phyloP scores from a whole-genome alignment of 176 grass and related monocot species.

The Puccinellia tenuiflora region DNA sequence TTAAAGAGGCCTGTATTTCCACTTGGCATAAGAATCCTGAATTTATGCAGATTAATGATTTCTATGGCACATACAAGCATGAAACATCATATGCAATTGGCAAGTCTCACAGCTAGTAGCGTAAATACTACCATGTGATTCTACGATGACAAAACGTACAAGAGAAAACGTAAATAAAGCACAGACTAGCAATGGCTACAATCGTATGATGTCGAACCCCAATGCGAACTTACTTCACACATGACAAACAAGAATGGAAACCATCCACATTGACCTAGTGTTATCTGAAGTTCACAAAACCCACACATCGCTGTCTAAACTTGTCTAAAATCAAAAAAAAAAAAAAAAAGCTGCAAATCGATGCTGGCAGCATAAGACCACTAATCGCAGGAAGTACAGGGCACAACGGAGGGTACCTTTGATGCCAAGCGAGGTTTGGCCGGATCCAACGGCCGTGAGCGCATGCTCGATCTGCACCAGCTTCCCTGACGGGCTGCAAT shows the following conservation, averaged over 20 bases:
- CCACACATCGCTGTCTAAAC: neutral
- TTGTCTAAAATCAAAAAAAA: neutral
- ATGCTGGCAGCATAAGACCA: neutral
- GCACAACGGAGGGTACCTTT: conserved; percentile 47
- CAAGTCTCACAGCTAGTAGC: neutral
- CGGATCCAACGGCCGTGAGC: conserved; percentile 85
- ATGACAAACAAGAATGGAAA: neutral
- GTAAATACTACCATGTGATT: neutral
- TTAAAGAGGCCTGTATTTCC: neutral
- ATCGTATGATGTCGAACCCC: neutral
- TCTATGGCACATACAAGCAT: neutral
- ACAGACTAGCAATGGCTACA: neutral
- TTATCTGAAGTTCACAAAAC: neutral
- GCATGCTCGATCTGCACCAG: conserved; percentile 98
- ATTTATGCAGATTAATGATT: conserved; percentile 11
- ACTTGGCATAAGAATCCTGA: neutral
- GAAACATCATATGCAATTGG: neutral
- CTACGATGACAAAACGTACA: neutral
- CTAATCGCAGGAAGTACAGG: neutral
- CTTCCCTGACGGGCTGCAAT: conserved; percentile 83
- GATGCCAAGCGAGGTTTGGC: conserved; percentile 97
- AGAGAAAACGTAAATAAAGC: neutral
- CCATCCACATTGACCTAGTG: neutral
- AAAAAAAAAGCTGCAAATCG: neutral
- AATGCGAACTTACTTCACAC: neutral